A percentile compares a stretch with the other conserved stretches of the same genome.
These are phyloP conservation scores for Scenedesmus sp. DNA, from an alignment of 163 green algal genomes.

Conservation along the genomic window DNA sequence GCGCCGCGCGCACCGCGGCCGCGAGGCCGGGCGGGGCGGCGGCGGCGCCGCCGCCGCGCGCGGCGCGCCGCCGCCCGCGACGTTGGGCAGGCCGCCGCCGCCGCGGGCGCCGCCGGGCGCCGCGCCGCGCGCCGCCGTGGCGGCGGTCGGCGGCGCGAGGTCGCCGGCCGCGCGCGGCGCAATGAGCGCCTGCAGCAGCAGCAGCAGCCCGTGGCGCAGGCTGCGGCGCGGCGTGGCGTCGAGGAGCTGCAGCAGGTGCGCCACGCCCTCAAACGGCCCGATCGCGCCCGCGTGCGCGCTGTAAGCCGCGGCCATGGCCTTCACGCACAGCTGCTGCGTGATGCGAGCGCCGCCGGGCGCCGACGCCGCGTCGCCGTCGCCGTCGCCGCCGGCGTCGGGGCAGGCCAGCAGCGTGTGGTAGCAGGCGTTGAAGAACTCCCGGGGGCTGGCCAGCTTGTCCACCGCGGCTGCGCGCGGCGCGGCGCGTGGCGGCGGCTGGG, in stretches of 20 bases:
- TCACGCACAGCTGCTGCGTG: constrained; percentile 77
- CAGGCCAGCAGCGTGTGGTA: constrained; percentile 66
- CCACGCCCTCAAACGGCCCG: constrained; percentile 82
- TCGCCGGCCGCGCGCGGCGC: constrained; percentile 40
- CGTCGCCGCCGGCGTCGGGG: not conserved
- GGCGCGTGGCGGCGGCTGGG: too few species aligned
- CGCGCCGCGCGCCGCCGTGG: too few species aligned
- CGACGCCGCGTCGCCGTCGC: not conserved
- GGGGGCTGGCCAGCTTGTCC: constrained; percentile 72
- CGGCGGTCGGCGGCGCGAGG: not conserved
- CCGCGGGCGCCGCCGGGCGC: too few species aligned
- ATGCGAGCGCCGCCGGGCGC: not conserved
- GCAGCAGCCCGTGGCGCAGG: constrained; percentile 76
- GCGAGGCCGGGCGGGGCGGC: not conserved
- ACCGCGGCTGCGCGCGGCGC: constrained; percentile 60
- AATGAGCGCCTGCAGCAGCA: constrained; percentile 80
- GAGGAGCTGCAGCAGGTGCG: constrained; percentile 73
- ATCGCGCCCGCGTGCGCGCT: constrained; percentile 67
- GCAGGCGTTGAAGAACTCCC: constrained; percentile 78
- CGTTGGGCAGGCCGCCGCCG: constrained; percentile 1
- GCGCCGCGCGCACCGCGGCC: constrained; percentile 48
- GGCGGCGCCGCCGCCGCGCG: not conserved
- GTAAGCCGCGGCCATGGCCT: constrained; percentile 89
- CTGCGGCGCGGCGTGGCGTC: constrained; percentile 68
- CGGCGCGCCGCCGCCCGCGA: not conserved